Evolutionary conservation across 2,329 filamentous ascomycete species (phyloP), one percentile per base, ranked within the genome.

Genomic region (Diaporthe australafricana): DNA sequence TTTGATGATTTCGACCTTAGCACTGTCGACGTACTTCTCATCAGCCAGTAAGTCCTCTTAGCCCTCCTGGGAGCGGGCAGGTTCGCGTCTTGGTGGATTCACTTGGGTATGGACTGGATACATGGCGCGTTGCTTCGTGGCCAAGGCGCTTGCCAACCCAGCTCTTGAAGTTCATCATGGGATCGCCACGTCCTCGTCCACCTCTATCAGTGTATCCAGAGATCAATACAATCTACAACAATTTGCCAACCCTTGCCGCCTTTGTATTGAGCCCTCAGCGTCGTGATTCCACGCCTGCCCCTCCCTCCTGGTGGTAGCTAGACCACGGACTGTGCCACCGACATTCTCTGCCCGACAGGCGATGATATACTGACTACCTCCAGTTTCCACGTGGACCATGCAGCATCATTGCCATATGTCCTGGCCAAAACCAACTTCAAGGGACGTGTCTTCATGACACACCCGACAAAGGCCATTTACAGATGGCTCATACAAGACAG

Each of bases 401-500:
- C 96, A n/a, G 96, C 96, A 20, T 98, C 96, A n/a, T 86, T 99
- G 57, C 96, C 96, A 55, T 99, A 98, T 81, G 96, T 99, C 72
- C 89, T 99, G 75, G 94, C 96, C 75, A 99, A 99, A 85, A 98
- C 96, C 47, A 98, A 98, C 82, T 99, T 99, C 86, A 93, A 93
- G 75, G 96, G 96, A 62, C 91, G 95, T 27, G 96, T 98, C 73
- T 98, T 98, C 85, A 99, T 98, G 96, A 99, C 96, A 66, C 96
- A 99, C 85, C 95, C 96, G 1, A 99, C 96, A 57, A 98, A 99
- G 83, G 96, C 96, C 77, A 99, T 99, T 81, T 99, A 99, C 89
- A 98, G 98, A 84, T 98, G 96, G 96, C 90, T 98, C 66, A 98
- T 98, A 74, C 95, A 98, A 82, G 96, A 99, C 83, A 97, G 95